A percentile compares a stretch with the other conserved stretches of the same genome.
Conservation (phyloP, 257 asterid species). For the Solanum clarkiae region DNA sequence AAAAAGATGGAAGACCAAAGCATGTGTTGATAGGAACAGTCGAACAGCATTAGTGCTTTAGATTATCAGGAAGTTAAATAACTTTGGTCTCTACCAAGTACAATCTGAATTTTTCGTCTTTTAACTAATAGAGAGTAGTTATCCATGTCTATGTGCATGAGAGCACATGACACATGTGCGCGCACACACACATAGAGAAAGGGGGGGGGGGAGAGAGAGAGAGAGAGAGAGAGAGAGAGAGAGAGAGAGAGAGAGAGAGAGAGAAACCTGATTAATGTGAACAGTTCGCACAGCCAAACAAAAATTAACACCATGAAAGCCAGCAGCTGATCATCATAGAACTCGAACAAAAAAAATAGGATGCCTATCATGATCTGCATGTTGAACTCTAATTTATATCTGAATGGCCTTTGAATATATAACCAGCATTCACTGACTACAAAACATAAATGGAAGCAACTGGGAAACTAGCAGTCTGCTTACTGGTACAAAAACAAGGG, state of each 20-base stretch:
- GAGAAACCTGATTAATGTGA: constrained; percentile 88
- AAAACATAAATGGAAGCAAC: not conserved
- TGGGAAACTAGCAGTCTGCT: constrained; percentile 13
- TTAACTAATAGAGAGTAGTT: not conserved
- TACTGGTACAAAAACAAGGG: constrained; percentile 98
- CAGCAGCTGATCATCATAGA: constrained; percentile 92
- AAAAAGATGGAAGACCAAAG: not conserved
- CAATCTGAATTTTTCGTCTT: not conserved
- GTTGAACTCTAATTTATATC: constrained; percentile 3
- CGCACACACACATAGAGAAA: not conserved
- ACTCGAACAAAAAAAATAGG: constrained; percentile 93
- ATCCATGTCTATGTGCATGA: not conserved
- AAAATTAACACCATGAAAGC: constrained; percentile 97
- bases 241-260: constrained; percentile 13
- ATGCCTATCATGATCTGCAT: constrained; percentile 97
- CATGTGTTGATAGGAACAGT: not conserved
- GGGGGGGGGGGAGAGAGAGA: not conserved
- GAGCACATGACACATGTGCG: not conserved
- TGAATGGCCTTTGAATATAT: not conserved
- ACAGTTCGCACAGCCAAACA: constrained; percentile 97
- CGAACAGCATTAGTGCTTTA: not conserved
- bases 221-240: not conserved
- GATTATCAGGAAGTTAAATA: not conserved
- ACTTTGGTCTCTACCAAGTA: not conserved
- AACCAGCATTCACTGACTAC: not conserved